These are phyloP conservation scores for Arctium minus DNA, from an alignment of 129 eudicot species.

Conservation along the genomic window DNA sequence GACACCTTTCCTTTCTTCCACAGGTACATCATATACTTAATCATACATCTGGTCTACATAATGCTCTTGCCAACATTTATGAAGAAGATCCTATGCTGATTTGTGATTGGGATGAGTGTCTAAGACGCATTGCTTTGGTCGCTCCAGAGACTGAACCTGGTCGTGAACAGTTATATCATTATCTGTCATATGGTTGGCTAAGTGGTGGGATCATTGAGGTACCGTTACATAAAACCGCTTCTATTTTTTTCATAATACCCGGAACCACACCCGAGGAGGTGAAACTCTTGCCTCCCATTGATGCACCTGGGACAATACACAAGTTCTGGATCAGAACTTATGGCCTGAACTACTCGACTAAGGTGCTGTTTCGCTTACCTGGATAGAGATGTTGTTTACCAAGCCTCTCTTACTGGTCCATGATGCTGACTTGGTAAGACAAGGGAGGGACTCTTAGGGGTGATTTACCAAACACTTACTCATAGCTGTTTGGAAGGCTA, in stretches of 20 bases:
- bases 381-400: neutral
- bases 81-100: conserved; percentile 56
- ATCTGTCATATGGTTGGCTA: conserved; percentile 88
- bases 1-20: neutral
- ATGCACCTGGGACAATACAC: neutral
- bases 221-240: conserved; percentile 4
- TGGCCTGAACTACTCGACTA: neutral
- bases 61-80: conserved; percentile 51
- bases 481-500: neutral
- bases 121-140: conserved; percentile 41
- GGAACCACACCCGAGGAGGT: neutral
- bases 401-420: neutral
- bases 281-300: neutral
- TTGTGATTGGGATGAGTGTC: conserved; percentile 76
- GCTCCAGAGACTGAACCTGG: conserved; percentile 90
- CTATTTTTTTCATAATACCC: neutral
- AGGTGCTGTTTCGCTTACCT: neutral
- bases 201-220: conserved; percentile 98
- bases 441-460: too few relatives aligned
- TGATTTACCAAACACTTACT: neutral
- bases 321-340: neutral
- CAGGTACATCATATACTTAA: conserved; percentile 92
- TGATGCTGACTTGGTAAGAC: too few relatives aligned
- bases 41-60: conserved; percentile 88
- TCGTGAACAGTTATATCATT: conserved; percentile 69